Evolutionary conservation across 345 rosid genomes (phyloP).

Genomic region (Eutrema heterophyllum): DNA sequence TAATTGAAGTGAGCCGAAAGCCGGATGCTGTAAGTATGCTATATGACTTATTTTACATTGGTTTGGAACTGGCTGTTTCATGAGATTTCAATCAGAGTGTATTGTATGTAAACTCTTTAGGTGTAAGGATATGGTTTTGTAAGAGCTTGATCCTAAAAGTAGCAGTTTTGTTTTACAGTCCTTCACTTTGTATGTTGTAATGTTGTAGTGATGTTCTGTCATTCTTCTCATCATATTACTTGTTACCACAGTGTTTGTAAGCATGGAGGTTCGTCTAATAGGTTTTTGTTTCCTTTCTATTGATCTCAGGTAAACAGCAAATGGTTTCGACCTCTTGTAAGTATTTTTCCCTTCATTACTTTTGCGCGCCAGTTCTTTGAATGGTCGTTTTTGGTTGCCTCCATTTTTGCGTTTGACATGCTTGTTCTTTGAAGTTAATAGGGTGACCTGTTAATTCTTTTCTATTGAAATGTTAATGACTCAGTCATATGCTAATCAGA

Average conservation of each 20-base stretch:
- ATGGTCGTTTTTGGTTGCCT: background rate
- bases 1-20: slow-evolving; percentile 38
- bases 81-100: background rate
- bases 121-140: background rate
- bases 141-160: background rate
- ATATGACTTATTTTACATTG: background rate
- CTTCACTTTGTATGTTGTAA: slow-evolving; percentile 4
- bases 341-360: slow-evolving; percentile 32
- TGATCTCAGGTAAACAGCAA: slow-evolving; percentile 63
- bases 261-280: slow-evolving; percentile 15
- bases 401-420: background rate
- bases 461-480: background rate
- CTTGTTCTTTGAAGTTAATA: slow-evolving; percentile 3
- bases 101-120: background rate
- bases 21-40: slow-evolving; percentile 59
- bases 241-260: slow-evolving; percentile 1
- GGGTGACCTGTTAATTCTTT: background rate
- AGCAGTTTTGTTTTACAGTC: slow-evolving; percentile 2
- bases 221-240: background rate
- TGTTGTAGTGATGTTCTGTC: background rate
- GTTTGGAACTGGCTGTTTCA: background rate
- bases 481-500: background rate
- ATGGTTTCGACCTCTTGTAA: slow-evolving; percentile 76
- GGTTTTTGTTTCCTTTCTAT: slow-evolving; percentile 22
- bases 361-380: background rate